These are phyloP conservation scores for Neonectria faginata DNA, from an alignment of 2,329 filamentous ascomycete species.

Conservation along the genomic window DNA sequence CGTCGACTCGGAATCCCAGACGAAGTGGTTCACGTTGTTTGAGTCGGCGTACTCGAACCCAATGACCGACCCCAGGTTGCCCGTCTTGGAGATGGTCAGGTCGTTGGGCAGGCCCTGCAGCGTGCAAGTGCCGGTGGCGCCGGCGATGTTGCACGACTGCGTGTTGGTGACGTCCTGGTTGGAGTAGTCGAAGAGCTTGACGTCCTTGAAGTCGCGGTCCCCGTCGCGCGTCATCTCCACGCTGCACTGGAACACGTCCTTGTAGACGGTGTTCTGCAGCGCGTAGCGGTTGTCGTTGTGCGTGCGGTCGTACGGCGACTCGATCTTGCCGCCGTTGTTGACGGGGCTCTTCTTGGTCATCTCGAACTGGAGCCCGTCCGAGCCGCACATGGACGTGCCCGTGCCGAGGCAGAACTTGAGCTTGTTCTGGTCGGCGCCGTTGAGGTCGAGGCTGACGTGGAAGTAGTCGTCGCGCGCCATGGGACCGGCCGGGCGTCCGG, in stretches of 20 bases:
- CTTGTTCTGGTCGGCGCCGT: neutral
- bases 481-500: neutral
- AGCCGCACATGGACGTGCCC: neutral
- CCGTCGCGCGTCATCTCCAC: neutral
- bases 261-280: neutral
- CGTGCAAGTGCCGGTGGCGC: neutral
- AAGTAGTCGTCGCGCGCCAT: neutral
- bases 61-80: neutral
- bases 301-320: neutral
- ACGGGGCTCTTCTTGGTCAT: neutral
- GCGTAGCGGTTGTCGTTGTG: neutral
- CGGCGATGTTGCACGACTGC: neutral
- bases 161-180: neutral
- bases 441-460: neutral
- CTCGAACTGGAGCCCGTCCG: neutral
- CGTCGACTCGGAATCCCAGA: neutral
- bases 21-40: neutral
- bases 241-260: neutral
- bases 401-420: neutral
- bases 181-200: neutral
- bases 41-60: neutral
- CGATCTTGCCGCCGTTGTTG: neutral
- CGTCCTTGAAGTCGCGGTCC: neutral
- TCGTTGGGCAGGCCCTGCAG: neutral
- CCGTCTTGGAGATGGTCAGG: neutral